Evolutionary conservation across 495 filamentous ascomycete species (phyloP).

Genomic region (Penicillium psychrofluorescens): DNA sequence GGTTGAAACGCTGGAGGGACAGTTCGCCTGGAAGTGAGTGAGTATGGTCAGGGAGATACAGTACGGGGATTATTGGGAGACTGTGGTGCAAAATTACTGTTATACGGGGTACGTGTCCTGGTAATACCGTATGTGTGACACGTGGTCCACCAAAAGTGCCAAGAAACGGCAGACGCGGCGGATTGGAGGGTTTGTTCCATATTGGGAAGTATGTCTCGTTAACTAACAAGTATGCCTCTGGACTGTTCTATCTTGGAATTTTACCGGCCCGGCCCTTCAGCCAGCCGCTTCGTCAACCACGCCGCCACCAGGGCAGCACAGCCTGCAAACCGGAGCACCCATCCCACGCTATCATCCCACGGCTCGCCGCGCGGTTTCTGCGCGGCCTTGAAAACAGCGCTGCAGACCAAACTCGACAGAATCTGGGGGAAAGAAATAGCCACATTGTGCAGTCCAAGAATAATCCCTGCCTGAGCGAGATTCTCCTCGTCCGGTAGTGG

Average conservation of each 20-base stretch:
- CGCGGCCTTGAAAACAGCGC: slow-evolving; percentile 68
- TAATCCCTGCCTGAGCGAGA: slow-evolving; percentile 67
- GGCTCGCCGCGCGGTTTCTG: slow-evolving; percentile 77
- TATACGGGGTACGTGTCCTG: too few relatives aligned
- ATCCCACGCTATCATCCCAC: slow-evolving; percentile 79
- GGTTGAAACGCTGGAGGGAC: neutral
- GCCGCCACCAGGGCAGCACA: slow-evolving; percentile 69
- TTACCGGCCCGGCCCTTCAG: slow-evolving; percentile 22
- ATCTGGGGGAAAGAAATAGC: slow-evolving; percentile 83
- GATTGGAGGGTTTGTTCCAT: too few relatives aligned
- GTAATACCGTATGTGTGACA: too few relatives aligned
- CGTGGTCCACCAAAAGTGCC: too few relatives aligned
- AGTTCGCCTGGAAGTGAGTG: neutral
- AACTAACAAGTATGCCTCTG: too few relatives aligned
- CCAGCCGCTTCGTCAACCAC: slow-evolving; percentile 47
- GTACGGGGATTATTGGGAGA: neutral
- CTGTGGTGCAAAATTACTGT: neutral
- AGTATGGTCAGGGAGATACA: neutral
- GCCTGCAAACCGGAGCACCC: slow-evolving; percentile 76
- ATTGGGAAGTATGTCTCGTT: too few relatives aligned
- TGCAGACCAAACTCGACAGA: slow-evolving; percentile 73
- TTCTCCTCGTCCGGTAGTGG: slow-evolving; percentile 19
- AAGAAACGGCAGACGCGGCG: too few relatives aligned
- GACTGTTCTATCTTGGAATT: neutral
- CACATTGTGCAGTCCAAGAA: slow-evolving; percentile 89